Conservation (phyloP, 2,329 filamentous ascomycete species). For the Mycocentrospora acerina region DNA sequence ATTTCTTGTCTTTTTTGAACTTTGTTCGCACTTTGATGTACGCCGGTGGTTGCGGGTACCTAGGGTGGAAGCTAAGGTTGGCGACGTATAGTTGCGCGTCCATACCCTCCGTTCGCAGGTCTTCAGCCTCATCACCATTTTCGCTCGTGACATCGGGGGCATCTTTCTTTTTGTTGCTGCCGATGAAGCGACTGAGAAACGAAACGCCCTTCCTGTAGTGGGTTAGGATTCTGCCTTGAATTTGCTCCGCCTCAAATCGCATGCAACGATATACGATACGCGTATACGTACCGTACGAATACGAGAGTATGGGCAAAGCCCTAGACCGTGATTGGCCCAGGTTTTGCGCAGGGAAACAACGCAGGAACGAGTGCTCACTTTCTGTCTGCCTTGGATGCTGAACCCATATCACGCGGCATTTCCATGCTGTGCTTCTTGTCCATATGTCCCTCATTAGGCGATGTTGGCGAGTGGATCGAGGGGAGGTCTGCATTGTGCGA, state of each 20-base stretch:
- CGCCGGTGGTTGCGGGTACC: constrained; percentile 82
- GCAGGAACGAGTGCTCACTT: constrained; percentile 33
- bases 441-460: constrained; percentile 55
- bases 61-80: constrained; percentile 74
- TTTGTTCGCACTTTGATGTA: constrained; percentile 85
- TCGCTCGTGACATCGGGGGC: constrained; percentile 53
- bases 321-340: background rate
- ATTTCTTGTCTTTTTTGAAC: constrained; percentile 79
- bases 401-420: constrained; percentile 21
- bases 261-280: constrained; percentile 3
- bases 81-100: constrained; percentile 80
- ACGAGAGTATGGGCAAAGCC: constrained; percentile 4
- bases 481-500: constrained; percentile 45
- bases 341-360: no score
- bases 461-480: constrained; percentile 28
- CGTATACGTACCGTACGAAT: background rate
- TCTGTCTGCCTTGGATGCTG: constrained; percentile 33
- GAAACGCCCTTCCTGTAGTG: constrained; percentile 75
- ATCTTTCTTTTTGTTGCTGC: constrained; percentile 70
- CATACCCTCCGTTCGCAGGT: constrained; percentile 72
- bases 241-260: constrained; percentile 14
- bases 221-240: constrained; percentile 20
- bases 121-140: constrained; percentile 70
- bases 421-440: constrained; percentile 34
- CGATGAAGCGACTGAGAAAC: constrained; percentile 85